Evolutionary conservation across 176 grass and related monocot genomes (phyloP), one percentile per base, ranked within the genome.

Genomic region (Carex cristatella): DNA sequence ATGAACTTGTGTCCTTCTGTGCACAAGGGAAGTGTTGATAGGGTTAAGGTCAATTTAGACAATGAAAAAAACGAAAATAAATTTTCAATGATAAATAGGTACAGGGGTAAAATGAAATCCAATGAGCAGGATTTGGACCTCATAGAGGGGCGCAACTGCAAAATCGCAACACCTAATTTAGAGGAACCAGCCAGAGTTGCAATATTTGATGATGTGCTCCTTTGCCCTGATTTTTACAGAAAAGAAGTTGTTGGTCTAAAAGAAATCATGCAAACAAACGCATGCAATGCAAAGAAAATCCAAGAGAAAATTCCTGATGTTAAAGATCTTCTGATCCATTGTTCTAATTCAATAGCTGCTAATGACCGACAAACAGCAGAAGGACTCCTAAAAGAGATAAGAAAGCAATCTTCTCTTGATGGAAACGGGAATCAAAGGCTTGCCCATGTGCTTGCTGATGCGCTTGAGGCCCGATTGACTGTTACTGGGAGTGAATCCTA

Each of bases 281-380:
- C 48, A 64, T 35, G 51, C 12, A 68, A 85, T 61, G 62, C 71
- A 3, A 83, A 51, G 61, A 23, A 68, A 83, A 71, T 33, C 7
- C 56, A 88, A 69, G 91, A 93, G 59, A 33, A 85, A 30, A 32
- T 84, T 76, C 56, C 64, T 59, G 87, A 88, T 85, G 37, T 88
- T 48, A 72, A 79, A 48, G 67, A 77, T 80, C 71, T 88, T 44
- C 74, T 88, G 13, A 72, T 88, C 5, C 35, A 10, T n/a, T 88
- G 87, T 33, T 83, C 87, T 59, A 82, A 85, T 61, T 83, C 72
- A 23, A 69, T 88, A 68, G 87, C 87, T 7, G 54, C 46, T 72
- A 79, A 88, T 81, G 87, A 88, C 60, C 71, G 63, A 15, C 33
- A 49, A 32, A 85, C 82, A 53, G 87, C 87, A 7, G 18, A 58